Conservation (phyloP, 2,329 filamentous ascomycete genomes). For the Penicillium vulpinum region DNA sequence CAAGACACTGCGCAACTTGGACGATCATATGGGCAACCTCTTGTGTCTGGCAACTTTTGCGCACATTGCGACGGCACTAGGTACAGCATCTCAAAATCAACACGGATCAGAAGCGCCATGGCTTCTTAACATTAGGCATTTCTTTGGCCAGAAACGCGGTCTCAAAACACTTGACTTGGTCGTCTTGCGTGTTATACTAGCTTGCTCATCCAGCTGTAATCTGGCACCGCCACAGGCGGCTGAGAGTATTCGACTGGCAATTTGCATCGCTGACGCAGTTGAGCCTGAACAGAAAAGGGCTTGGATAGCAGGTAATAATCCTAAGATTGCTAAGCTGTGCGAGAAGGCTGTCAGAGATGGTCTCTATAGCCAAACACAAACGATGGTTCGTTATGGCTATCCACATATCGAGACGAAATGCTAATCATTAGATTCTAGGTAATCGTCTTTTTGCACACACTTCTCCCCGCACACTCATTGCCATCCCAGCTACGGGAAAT, state of each 20-base stretch:
- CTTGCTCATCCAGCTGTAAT: constrained; percentile 40
- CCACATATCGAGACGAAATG: background rate
- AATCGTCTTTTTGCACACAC: constrained; percentile 31
- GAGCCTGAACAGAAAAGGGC: constrained; percentile 31
- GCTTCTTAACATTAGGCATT: constrained; percentile 39
- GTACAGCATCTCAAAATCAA: constrained; percentile 5
- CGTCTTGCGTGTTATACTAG: constrained; percentile 42
- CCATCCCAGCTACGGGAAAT: constrained; percentile 29
- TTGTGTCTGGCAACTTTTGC: constrained; percentile 45
- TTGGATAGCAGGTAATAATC: constrained; percentile 36
- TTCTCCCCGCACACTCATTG: constrained; percentile 25
- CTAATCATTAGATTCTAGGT: constrained; percentile 26
- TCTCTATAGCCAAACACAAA: constrained; percentile 32
- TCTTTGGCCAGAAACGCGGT: constrained; percentile 42
- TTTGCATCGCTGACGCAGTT: constrained; percentile 38
- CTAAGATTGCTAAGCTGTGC: constrained; percentile 40
- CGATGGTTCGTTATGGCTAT: constrained; percentile 32
- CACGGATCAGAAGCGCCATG: constrained; percentile 27
- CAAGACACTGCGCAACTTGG: constrained; percentile 40
- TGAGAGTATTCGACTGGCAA: constrained; percentile 40
- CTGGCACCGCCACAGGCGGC: constrained; percentile 29
- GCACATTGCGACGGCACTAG: constrained; percentile 30
- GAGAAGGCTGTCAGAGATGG: constrained; percentile 38
- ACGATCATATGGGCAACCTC: constrained; percentile 43
- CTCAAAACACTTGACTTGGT: constrained; percentile 45